A percentile compares a stretch with the other conserved stretches of the same genome.
These are phyloP conservation scores for Zygotorulaspora florentina DNA, from an alignment of 805 yeast species.

Conservation along the genomic window DNA sequence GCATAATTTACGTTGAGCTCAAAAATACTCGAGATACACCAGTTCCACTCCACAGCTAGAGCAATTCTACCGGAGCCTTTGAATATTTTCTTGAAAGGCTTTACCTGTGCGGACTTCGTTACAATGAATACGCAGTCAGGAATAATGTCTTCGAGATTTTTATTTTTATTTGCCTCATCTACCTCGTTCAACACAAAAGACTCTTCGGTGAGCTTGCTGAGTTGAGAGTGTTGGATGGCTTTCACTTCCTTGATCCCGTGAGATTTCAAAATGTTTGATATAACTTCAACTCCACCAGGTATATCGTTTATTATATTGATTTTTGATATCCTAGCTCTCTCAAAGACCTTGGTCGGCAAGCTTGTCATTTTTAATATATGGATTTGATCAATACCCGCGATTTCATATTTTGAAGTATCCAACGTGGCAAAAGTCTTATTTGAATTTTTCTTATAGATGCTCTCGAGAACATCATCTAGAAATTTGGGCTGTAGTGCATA, in stretches of 20 bases:
- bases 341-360: constrained; percentile 24
- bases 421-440: constrained; percentile 11
- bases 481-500: constrained; percentile 54
- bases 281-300: constrained; percentile 27
- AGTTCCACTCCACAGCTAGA: constrained; percentile 34
- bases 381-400: constrained; percentile 34
- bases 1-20: constrained; percentile 17
- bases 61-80: constrained; percentile 10
- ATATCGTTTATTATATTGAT: constrained; percentile 28
- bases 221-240: constrained; percentile 12
- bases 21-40: constrained; percentile 32
- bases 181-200: constrained; percentile 18
- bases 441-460: constrained; percentile 11
- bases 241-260: constrained; percentile 28
- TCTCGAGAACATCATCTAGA: constrained; percentile 39
- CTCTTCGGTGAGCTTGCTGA: constrained; percentile 15
- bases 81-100: constrained; percentile 21
- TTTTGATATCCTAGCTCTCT: constrained; percentile 19
- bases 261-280: constrained; percentile 24
- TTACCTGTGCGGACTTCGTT: constrained; percentile 30
- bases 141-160: constrained; percentile 1
- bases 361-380: constrained; percentile 18
- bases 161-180: not conserved
- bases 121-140: constrained; percentile 27
- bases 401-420: constrained; percentile 29